Conservation (phyloP, 179 eudicot genomes). For the Pouteria campechiana region DNA sequence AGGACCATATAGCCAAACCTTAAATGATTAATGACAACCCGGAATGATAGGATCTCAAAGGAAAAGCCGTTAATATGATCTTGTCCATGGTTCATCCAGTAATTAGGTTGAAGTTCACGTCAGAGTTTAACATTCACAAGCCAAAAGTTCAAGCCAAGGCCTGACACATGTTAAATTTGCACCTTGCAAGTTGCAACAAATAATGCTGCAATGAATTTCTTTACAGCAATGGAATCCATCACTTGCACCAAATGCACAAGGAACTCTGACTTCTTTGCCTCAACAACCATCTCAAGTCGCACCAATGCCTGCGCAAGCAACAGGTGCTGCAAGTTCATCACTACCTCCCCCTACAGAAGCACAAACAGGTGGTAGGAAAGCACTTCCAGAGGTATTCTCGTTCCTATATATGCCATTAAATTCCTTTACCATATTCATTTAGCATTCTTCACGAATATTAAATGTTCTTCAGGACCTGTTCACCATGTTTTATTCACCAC, state of each 20-base stretch:
- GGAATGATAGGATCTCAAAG: too few species aligned
- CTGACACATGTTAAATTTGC: too few species aligned
- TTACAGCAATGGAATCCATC: constrained; percentile 23
- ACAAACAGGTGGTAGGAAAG: constrained; percentile 42
- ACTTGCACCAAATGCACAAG: constrained; percentile 18
- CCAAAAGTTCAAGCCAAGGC: too few species aligned
- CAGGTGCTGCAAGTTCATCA: constrained; percentile 8
- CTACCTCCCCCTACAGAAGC: constrained; percentile 25
- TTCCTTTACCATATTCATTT: background rate
- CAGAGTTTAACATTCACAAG: too few species aligned
- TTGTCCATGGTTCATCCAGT: too few species aligned
- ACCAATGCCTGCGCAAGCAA: constrained; percentile 8
- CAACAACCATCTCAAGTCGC: constrained; percentile 29
- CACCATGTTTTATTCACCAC: constrained; percentile 38
- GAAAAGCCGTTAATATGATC: too few species aligned
- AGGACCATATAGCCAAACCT: too few species aligned
- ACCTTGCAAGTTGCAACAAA: too few species aligned
- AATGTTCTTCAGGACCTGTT: constrained; percentile 55
- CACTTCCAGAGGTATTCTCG: constrained; percentile 80
- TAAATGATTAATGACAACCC: too few species aligned
- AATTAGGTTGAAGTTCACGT: too few species aligned
- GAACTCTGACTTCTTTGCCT: constrained; percentile 17
- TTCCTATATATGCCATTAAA: too few species aligned
- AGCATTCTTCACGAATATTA: background rate
- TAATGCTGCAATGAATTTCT: constrained; percentile 1